A percentile compares a stretch with the other conserved stretches of the same genome.
phyloP scores from a whole-genome alignment of 495 filamentous ascomycete species.

The Xylaria curta region DNA sequence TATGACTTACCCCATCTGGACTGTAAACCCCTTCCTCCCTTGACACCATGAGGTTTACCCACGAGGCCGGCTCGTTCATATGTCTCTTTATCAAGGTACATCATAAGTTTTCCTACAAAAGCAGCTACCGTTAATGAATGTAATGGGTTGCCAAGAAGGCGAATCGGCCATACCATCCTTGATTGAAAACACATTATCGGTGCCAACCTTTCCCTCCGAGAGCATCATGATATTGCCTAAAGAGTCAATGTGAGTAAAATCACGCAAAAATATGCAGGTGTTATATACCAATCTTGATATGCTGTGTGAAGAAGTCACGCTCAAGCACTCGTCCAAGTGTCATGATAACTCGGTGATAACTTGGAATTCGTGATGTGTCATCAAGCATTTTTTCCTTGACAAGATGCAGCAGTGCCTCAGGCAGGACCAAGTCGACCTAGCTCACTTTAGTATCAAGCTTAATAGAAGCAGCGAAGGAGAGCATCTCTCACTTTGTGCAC shows the following conservation, averaged over 20 bases:
- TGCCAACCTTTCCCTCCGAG: conserved; percentile 80
- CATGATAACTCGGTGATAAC: conserved; percentile 78
- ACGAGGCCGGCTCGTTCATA: conserved; percentile 86
- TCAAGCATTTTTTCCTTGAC: conserved; percentile 62
- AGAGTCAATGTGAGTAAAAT: not conserved
- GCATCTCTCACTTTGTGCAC: conserved; percentile 68
- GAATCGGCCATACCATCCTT: conserved; percentile 61
- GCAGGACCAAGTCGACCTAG: conserved; percentile 78
- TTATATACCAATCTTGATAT: conserved; percentile 80
- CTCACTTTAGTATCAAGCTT: not conserved
- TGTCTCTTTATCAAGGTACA: conserved; percentile 81
- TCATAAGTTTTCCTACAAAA: conserved; percentile 66
- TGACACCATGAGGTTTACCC: conserved; percentile 69
- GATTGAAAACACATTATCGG: conserved; percentile 80
- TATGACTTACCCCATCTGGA: conserved; percentile 55
- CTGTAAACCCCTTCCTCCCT: conserved; percentile 59
- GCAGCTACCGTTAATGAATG: conserved; percentile 20
- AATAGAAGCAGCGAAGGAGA: not conserved
- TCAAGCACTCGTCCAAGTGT: conserved; percentile 73
- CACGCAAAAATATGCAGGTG: not conserved
- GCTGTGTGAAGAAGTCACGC: conserved; percentile 81
- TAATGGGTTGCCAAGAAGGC: not conserved
- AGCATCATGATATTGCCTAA: conserved; percentile 89
- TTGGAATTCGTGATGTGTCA: conserved; percentile 41
- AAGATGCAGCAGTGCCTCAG: conserved; percentile 66